Conservation (phyloP, 2,329 filamentous ascomycete species). For the Neopestalotiopsis clavispora region DNA sequence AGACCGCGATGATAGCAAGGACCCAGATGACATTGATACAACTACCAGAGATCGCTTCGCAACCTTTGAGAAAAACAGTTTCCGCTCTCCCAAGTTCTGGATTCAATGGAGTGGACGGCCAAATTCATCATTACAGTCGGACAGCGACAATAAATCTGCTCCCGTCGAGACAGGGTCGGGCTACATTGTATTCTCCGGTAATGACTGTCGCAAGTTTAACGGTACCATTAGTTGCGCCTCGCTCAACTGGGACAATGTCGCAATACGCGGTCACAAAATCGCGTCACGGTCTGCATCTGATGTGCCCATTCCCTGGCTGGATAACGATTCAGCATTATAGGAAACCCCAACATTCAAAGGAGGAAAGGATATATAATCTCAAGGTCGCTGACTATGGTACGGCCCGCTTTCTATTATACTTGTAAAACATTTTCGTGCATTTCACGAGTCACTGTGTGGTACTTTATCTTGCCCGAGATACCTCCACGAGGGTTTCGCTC, state of each 20-base stretch:
- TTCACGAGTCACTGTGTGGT: no score
- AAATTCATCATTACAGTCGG: not conserved
- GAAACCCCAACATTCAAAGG: not conserved
- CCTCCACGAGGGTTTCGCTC: slow-evolving; percentile 10
- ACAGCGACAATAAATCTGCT: not conserved
- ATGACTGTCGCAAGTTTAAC: slow-evolving; percentile 29
- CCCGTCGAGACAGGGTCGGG: slow-evolving; percentile 22
- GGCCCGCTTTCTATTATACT: not conserved
- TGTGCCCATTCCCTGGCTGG: slow-evolving; percentile 8
- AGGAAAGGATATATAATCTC: not conserved
- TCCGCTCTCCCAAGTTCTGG: slow-evolving; percentile 32
- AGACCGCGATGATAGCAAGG: slow-evolving; percentile 11
- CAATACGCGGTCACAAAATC: slow-evolving; percentile 25
- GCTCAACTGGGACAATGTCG: slow-evolving; percentile 28
- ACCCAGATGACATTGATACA: slow-evolving; percentile 11
- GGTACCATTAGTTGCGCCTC: slow-evolving; percentile 28
- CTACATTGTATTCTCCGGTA: slow-evolving; percentile 31
- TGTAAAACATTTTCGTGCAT: not conserved
- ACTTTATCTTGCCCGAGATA: not conserved
- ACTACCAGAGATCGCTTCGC: slow-evolving; percentile 18
- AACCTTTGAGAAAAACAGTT: slow-evolving; percentile 31
- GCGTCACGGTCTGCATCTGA: slow-evolving; percentile 23
- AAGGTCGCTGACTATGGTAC: not conserved
- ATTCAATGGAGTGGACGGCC: slow-evolving; percentile 24
- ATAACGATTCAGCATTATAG: not conserved